Evolutionary conservation across 2,329 filamentous ascomycete genomes (phyloP).

Genomic region (Monilinia laxa): DNA sequence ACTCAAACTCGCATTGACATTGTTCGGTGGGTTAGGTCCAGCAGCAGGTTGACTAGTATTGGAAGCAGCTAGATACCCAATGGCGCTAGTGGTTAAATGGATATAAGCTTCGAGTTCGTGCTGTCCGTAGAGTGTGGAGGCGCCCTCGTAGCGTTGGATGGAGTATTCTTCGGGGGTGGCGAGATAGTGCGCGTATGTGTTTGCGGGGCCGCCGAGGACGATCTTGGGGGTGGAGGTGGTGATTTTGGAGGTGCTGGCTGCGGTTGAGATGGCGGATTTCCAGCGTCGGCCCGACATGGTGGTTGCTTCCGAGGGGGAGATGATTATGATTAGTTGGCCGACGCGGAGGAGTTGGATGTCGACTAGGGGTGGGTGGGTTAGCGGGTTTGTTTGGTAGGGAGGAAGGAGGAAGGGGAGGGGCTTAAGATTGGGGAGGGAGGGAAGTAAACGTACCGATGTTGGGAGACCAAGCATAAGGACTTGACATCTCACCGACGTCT

Average conservation of each 20-base stretch:
- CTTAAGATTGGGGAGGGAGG: neutral
- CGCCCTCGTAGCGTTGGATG: constrained; percentile 89
- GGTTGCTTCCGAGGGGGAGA: constrained; percentile 81
- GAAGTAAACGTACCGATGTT: constrained; percentile 56
- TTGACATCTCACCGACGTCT: constrained; percentile 74
- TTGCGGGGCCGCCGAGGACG: constrained; percentile 82
- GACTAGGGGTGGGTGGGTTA: constrained; percentile 46
- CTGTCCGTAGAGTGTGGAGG: constrained; percentile 81
- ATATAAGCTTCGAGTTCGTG: constrained; percentile 83
- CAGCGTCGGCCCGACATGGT: constrained; percentile 91
- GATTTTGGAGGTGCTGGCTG: constrained; percentile 37
- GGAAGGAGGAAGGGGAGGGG: constrained; percentile 41
- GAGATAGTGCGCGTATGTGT: constrained; percentile 80
- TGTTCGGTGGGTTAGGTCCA: constrained; percentile 72
- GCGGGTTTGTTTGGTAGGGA: constrained; percentile 55
- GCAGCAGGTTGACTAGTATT: constrained; percentile 46
- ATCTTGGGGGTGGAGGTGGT: constrained; percentile 59
- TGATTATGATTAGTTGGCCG: constrained; percentile 79
- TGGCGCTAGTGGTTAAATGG: constrained; percentile 71
- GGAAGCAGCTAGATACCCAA: constrained; percentile 61
- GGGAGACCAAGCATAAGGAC: constrained; percentile 82
- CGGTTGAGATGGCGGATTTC: constrained; percentile 61
- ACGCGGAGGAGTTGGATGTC: constrained; percentile 83
- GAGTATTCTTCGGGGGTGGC: constrained; percentile 75
- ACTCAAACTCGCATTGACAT: constrained; percentile 67